Conservation (phyloP, 2,329 filamentous ascomycete species). For the Paecilomyces fulvus region DNA sequence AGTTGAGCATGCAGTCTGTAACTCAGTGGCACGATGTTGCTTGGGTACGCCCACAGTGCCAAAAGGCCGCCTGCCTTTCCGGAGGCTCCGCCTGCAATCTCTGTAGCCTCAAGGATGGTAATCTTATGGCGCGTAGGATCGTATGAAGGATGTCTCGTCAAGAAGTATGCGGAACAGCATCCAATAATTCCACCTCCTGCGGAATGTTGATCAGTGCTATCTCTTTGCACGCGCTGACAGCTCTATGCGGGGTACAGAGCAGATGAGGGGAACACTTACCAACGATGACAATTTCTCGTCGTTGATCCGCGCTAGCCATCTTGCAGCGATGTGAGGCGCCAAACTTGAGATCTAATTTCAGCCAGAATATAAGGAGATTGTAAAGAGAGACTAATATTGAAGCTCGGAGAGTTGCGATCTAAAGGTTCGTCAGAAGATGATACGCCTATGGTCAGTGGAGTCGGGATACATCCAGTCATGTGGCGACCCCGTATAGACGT, state of each 20-base stretch:
- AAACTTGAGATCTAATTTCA: conserved; percentile 10
- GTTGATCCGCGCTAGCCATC: conserved; percentile 21
- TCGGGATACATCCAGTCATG: conserved; percentile 15
- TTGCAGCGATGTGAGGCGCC: conserved; percentile 12
- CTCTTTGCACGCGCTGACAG: neutral
- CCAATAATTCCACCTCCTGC: conserved; percentile 88
- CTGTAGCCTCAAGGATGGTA: conserved; percentile 76
- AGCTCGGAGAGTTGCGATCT: neutral
- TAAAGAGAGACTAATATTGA: neutral
- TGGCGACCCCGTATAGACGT: conserved; percentile 7
- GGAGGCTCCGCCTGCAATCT: conserved; percentile 82
- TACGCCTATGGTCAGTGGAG: conserved; percentile 20
- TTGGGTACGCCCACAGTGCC: conserved; percentile 84
- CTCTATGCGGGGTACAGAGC: conserved; percentile 14
- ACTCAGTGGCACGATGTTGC: conserved; percentile 72
- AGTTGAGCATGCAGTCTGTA: conserved; percentile 77
- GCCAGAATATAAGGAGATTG: conserved; percentile 14
- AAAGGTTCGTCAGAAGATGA: neutral
- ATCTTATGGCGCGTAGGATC: conserved; percentile 66
- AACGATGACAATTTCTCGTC: conserved; percentile 33
- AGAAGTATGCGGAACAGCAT: conserved; percentile 80
- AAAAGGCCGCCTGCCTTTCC: conserved; percentile 91
- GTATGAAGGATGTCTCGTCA: conserved; percentile 78
- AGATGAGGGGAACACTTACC: conserved; percentile 18
- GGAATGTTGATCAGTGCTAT: conserved; percentile 7